A percentile compares a stretch with the other conserved stretches of the same genome.
Evolutionary conservation across 805 yeast species (phyloP).

Genomic region (Candida michaelii): DNA sequence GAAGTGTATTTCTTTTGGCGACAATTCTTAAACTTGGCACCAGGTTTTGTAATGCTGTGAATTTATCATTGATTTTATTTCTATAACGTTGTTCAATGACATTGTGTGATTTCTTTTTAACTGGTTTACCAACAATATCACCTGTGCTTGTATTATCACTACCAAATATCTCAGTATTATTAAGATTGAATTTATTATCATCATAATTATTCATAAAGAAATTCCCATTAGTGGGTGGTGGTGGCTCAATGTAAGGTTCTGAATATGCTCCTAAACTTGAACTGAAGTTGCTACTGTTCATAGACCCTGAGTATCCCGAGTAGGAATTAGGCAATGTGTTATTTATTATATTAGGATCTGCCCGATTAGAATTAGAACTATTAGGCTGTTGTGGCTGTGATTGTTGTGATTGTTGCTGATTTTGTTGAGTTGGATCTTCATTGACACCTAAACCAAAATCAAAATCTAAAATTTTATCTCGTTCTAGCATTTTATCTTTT

Average conservation of each 20-base stretch:
- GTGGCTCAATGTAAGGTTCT: conserved; percentile 1
- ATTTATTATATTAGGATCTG: background rate
- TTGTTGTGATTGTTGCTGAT: background rate
- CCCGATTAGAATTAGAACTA: background rate
- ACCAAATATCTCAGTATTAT: background rate
- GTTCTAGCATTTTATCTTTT: conserved; percentile 15
- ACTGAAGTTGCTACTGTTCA: conserved; percentile 2
- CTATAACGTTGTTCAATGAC: conserved; percentile 45
- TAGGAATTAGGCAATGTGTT: background rate
- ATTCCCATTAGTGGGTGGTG: background rate
- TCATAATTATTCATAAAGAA: conserved; percentile 1
- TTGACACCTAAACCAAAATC: conserved; percentile 13
- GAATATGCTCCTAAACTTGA: conserved; percentile 1
- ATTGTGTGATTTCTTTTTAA: conserved; percentile 34
- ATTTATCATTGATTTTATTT: conserved; percentile 43
- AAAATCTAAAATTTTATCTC: conserved; percentile 11
- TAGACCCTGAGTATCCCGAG: background rate
- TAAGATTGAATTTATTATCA: background rate
- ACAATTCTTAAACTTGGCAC: conserved; percentile 40
- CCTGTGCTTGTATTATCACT: conserved; percentile 2
- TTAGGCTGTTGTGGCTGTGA: background rate
- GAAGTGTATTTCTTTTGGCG: conserved; percentile 19
- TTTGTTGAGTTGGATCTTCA: background rate
- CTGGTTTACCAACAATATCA: conserved; percentile 3
- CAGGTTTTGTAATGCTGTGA: conserved; percentile 35